Evolutionary conservation across 1,139 yeast species (phyloP).

Genomic region (Debaryomycetaceae sp.): DNA sequence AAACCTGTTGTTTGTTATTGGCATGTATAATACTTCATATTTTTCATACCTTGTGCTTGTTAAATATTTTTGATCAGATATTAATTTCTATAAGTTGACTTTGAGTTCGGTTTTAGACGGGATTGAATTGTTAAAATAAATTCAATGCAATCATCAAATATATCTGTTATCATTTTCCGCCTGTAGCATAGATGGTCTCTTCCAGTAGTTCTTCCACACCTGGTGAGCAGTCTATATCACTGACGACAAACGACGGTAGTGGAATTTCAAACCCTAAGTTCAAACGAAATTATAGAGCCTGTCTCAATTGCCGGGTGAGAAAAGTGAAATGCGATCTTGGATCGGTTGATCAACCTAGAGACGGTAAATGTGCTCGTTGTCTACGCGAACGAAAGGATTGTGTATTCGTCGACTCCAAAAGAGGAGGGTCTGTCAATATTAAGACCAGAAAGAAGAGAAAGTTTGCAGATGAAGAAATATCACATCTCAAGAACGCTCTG

Average conservation of each 20-base stretch:
- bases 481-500: background rate
- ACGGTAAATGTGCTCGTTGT: constrained; percentile 86
- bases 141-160: background rate
- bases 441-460: constrained; percentile 33
- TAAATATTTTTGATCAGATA: background rate
- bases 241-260: background rate
- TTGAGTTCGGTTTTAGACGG: constrained; percentile 3
- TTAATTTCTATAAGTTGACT: background rate
- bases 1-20: background rate
- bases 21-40: background rate
- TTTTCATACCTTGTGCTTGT: background rate
- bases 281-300: constrained; percentile 74
- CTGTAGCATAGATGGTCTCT: background rate
- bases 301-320: constrained; percentile 76
- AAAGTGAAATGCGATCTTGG: constrained; percentile 87
- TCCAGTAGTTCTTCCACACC: background rate
- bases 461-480: background rate
- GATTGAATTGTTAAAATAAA: background rate
- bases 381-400: constrained; percentile 78
- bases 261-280: constrained; percentile 19
- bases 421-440: constrained; percentile 55
- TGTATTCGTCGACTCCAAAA: constrained; percentile 62
- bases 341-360: constrained; percentile 64
- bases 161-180: background rate
- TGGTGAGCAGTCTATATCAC: background rate